These are phyloP conservation scores for Cytospora leucostoma DNA, from an alignment of 2,329 filamentous ascomycete genomes.

Conservation along the genomic window DNA sequence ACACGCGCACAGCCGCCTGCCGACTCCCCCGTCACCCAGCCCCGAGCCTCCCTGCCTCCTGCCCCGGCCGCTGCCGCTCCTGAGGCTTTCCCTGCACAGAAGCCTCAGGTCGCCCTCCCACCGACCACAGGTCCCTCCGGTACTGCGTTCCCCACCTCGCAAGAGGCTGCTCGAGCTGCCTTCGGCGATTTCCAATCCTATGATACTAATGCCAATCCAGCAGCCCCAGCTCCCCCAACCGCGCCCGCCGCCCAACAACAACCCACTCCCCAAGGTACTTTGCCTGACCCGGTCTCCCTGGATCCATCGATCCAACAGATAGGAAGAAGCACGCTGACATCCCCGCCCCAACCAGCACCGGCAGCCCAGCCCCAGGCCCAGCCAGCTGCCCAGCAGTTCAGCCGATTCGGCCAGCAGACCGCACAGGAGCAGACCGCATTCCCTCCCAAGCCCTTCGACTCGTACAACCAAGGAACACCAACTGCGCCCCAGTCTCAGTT, in stretches of 20 bases:
- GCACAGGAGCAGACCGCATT: slow-evolving; percentile 62
- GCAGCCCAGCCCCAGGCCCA: slow-evolving; percentile 57
- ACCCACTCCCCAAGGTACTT: slow-evolving; percentile 41
- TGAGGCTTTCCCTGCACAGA: slow-evolving; percentile 57
- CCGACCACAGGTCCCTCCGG: slow-evolving; percentile 43
- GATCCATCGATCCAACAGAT: slow-evolving; percentile 16
- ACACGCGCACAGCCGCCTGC: slow-evolving; percentile 91
- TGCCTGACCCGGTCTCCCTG: slow-evolving; percentile 27
- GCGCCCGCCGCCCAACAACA: slow-evolving; percentile 36
- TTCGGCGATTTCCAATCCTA: not conserved
- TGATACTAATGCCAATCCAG: slow-evolving; percentile 18
- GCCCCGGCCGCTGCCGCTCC: slow-evolving; percentile 55
- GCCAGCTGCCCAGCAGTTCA: slow-evolving; percentile 64
- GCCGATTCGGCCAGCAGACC: slow-evolving; percentile 65
- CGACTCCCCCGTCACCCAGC: slow-evolving; percentile 84
- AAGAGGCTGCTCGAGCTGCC: slow-evolving; percentile 10
- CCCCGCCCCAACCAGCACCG: slow-evolving; percentile 38
- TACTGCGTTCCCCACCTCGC: slow-evolving; percentile 29
- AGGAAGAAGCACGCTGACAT: slow-evolving; percentile 31
- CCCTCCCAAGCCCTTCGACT: slow-evolving; percentile 81
- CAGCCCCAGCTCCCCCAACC: slow-evolving; percentile 35
- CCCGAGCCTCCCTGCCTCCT: slow-evolving; percentile 84
- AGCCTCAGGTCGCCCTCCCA: slow-evolving; percentile 52
- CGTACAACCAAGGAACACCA: slow-evolving; percentile 62
- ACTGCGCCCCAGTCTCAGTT: slow-evolving; percentile 54